Base-by-base conservation (phyloP, 768 basidiomycete genomes). In the Scleroderma citrinum region DNA sequence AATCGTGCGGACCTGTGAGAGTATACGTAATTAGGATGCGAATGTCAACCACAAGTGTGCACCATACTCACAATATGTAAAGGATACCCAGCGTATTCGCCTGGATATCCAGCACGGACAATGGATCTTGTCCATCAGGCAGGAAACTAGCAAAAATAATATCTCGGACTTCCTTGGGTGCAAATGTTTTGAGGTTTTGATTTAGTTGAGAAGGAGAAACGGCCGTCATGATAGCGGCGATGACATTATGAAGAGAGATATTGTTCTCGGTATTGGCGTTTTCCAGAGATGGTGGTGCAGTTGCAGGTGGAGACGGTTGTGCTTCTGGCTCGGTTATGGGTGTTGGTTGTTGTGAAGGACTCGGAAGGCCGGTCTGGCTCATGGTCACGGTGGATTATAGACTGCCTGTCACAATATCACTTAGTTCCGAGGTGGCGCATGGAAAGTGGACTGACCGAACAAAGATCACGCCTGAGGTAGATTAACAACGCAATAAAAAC, bases 61-160 rank as follows among this genome's bases (percentile, higher is more conserved):
- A 29, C 7, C 26, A 35, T 6, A 72, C 85, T 67, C 56, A 90
- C 88, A 92, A 61, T 38, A 92, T 86, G 56, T 81, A 85, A 36
- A 91, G 63, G 36, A 81, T 75, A 0, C 81, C 84, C 3, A 91
- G 63, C 1, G 86, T 83, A 60, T 87, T 77, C 26, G 57, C 59
- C 26, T 69, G 64, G 21, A 80, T 64, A 57, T 83, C 76, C 31
- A 92, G 66, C 8, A 84, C 61, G 3, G 66, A 48, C 44, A 92
- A 59, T 8, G 89, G 89, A 63, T 92, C 88, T 54, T 82, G 77
- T 3, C 82, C 86, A 41, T 74, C 73, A 0, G 75, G 61, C 7
- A 87, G 59, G 11, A 72, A 52, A 53, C 78, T 75, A 5, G 80
- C 72, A 4, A 87, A 70, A 42, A 83, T 69, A 14, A 70, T 60